Base-by-base conservation (phyloP, 441 rosid genomes). In the Gossypium schwendimanii region DNA sequence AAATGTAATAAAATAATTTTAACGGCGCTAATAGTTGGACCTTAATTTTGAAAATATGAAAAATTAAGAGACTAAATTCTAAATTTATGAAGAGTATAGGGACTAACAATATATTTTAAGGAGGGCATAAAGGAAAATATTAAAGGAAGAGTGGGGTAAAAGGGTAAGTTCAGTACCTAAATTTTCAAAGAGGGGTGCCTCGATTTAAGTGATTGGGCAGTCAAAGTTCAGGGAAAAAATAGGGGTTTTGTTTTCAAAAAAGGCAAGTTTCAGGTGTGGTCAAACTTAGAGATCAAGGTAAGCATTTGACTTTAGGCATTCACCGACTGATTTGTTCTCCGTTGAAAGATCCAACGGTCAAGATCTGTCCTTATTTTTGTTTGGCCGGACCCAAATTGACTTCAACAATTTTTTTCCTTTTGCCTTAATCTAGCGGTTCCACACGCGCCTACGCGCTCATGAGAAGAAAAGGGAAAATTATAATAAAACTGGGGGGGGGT, bases 181-280 rank as follows among this genome's bases (percentile, higher is more conserved):
- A 72, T 80, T 76, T 87, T 82, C 86, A 87, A 84, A 75, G 80
- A 78, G 78, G 75, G 59, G 84, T 76, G 72, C 85, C 87, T 90
- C 73, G 84, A 78, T 76, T 69, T 83, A 80, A 75, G 84, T 79
- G 90, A 86, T 83, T 73, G 73, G 74, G 69, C 81, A 80, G 89
- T 88, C 90, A 88, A 84, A 85, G 76, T 79, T 87, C 81, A 78
- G 73, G 84, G 80, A 74, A 75, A 77, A 12, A 14, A 12, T 52
- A 11, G 14, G 14, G n/a, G 12, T 52, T 53, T 53, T 18, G 26
- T 44, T 2, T 53, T 26, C 28, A 9, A 10, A 7, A 69, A 52
- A 74, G 28, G 72, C 72, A 47, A 58, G 75, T 65, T 60, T 59
- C 54, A 44, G 21, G 79, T 71, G 62, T 59, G 85, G 87, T 84